Evolutionary conservation across 1,139 yeast species (phyloP).

Genomic region (Hanseniaspora uvarum): DNA sequence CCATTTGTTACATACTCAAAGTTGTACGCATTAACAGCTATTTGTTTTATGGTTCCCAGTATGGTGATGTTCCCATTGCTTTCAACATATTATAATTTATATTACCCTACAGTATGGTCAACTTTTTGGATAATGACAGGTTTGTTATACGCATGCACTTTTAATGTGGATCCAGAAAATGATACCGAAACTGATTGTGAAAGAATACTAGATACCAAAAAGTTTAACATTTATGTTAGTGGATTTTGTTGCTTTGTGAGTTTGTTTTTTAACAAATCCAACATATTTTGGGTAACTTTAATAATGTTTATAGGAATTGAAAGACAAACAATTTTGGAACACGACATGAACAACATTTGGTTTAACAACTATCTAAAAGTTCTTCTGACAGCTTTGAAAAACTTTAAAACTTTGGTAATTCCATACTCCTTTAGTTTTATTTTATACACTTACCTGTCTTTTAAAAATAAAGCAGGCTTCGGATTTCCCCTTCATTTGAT

Average conservation of each 20-base stretch:
- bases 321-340: constrained; percentile 35
- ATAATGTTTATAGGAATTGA: constrained; percentile 50
- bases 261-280: constrained; percentile 77
- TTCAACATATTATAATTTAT: constrained; percentile 61
- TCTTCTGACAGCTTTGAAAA: constrained; percentile 32
- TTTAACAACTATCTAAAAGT: constrained; percentile 34
- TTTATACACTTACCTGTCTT: constrained; percentile 47
- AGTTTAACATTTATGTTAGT: constrained; percentile 30
- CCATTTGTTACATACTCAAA: constrained; percentile 38
- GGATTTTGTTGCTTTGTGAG: constrained; percentile 47
- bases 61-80: constrained; percentile 59
- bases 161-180: constrained; percentile 29
- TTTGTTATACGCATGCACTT: constrained; percentile 34
- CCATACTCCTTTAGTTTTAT: constrained; percentile 49
- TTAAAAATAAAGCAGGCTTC: constrained; percentile 49
- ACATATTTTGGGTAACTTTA: constrained; percentile 73
- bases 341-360: constrained; percentile 32
- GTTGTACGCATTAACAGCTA: constrained; percentile 32
- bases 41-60: constrained; percentile 41
- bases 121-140: constrained; percentile 53
- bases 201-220: constrained; percentile 17
- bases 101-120: constrained; percentile 92
- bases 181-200: constrained; percentile 1
- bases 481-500: constrained; percentile 55
- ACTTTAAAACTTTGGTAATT: constrained; percentile 30